Conservation (phyloP, 305 asterid species). For the Fraxinus floribunda region DNA sequence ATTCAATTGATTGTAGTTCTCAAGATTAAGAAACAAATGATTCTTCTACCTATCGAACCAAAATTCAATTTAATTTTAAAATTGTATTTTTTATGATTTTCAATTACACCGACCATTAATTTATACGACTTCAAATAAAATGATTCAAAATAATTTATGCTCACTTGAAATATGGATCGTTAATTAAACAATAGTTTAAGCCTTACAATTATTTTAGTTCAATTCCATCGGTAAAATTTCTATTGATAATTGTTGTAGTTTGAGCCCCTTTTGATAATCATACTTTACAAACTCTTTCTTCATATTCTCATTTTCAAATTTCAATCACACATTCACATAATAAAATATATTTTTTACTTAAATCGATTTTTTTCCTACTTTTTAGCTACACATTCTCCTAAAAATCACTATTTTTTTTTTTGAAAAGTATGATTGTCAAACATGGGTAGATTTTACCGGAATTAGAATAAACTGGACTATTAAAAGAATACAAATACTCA, state of each 20-base stretch:
- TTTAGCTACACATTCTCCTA: too few relatives aligned
- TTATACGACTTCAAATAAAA: neutral
- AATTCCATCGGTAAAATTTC: neutral
- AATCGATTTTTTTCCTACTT: too few relatives aligned
- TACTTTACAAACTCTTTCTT: too few relatives aligned
- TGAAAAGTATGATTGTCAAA: too few relatives aligned
- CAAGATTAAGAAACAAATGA: neutral
- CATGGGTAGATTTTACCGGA: neutral
- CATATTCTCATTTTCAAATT: too few relatives aligned
- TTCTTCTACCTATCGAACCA: neutral
- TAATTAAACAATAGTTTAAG: neutral
- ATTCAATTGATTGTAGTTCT: neutral
- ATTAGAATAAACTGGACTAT: neutral
- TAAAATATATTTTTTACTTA: too few relatives aligned
- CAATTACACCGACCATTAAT: neutral
- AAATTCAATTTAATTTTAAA: neutral
- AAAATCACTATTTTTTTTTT: too few relatives aligned
- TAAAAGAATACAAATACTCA: neutral
- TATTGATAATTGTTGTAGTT: neutral
- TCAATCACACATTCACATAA: too few relatives aligned
- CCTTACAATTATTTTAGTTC: neutral
- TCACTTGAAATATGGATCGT: neutral
- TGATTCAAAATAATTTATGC: neutral
- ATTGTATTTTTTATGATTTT: neutral
- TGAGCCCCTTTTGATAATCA: neutral